Evolutionary conservation across 2,329 filamentous ascomycete genomes (phyloP).

Genomic region (Aspergillus alliaceus): DNA sequence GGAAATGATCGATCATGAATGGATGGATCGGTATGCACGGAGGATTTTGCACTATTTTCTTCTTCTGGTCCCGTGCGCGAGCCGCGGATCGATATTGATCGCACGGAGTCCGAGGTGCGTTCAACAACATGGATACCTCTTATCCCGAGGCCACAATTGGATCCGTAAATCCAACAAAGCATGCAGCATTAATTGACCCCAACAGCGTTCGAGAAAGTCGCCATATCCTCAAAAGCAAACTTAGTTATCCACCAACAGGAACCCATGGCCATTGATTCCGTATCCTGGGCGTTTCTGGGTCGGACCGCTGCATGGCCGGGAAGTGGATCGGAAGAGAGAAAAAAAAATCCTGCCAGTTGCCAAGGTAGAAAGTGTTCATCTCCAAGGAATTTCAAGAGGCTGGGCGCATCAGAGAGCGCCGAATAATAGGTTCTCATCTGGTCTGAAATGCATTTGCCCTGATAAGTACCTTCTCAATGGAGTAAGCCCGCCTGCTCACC

Average conservation of each 20-base stretch:
- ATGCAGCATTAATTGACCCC: neutral
- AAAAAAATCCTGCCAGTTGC: neutral
- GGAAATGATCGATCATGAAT: slow-evolving; percentile 20
- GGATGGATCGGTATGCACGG: slow-evolving; percentile 14
- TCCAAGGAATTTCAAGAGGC: slow-evolving; percentile 13
- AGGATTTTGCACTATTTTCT: slow-evolving; percentile 19
- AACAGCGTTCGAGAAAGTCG: neutral
- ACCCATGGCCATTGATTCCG: neutral
- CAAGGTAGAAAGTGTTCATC: neutral
- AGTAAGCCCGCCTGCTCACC: slow-evolving; percentile 16
- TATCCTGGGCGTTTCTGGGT: slow-evolving; percentile 29
- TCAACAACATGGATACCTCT: neutral
- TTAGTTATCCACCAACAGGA: slow-evolving; percentile 1
- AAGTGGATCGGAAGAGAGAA: slow-evolving; percentile 30
- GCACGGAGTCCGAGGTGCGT: neutral
- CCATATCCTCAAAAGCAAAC: neutral
- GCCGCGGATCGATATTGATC: slow-evolving; percentile 1
- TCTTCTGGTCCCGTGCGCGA: slow-evolving; percentile 17
- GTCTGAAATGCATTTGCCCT: neutral
- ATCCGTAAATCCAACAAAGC: neutral
- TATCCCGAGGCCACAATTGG: neutral
- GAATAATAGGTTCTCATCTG: neutral
- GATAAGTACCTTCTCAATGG: slow-evolving; percentile 4
- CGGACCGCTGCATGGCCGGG: slow-evolving; percentile 39
- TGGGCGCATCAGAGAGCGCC: slow-evolving; percentile 14